Conservation (phyloP, 768 basidiomycete species). For the Mycena vulgaris region DNA sequence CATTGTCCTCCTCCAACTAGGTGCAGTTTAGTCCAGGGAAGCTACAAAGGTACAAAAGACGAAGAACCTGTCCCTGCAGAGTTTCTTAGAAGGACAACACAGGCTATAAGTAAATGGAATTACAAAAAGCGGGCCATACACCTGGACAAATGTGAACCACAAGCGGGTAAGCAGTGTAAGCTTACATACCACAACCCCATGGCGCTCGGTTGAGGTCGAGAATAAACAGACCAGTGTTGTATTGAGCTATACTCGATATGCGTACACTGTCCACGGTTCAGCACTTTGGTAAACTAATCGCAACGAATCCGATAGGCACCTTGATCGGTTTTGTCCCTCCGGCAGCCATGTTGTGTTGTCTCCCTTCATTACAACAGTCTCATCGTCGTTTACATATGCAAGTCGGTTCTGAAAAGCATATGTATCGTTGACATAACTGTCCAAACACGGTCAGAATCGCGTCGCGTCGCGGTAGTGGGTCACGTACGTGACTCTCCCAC, state of each 20-base stretch:
- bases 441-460: conserved; percentile 22
- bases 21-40: conserved; percentile 6
- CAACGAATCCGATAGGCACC: conserved; percentile 56
- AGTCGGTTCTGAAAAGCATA: conserved; percentile 69
- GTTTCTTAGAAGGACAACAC: background rate
- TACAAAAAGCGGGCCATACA: conserved; percentile 92
- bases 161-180: background rate
- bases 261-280: conserved; percentile 72
- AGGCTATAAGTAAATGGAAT: background rate
- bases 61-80: conserved; percentile 34
- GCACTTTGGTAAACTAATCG: background rate
- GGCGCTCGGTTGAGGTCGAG: conserved; percentile 89
- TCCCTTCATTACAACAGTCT: conserved; percentile 82
- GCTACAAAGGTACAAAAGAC: background rate
- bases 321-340: conserved; percentile 70
- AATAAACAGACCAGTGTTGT: conserved; percentile 87
- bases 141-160: conserved; percentile 54
- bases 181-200: conserved; percentile 85
- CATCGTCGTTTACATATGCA: conserved; percentile 70
- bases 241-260: conserved; percentile 74
- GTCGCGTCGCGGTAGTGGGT: conserved; percentile 33
- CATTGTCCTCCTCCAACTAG: conserved; percentile 69
- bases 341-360: conserved; percentile 75
- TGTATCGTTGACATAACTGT: conserved; percentile 73
- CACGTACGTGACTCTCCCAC: conserved; percentile 81